phyloP scores from a whole-genome alignment of 1,139 yeast genomes.

The Scheffersomyces quercinus region DNA sequence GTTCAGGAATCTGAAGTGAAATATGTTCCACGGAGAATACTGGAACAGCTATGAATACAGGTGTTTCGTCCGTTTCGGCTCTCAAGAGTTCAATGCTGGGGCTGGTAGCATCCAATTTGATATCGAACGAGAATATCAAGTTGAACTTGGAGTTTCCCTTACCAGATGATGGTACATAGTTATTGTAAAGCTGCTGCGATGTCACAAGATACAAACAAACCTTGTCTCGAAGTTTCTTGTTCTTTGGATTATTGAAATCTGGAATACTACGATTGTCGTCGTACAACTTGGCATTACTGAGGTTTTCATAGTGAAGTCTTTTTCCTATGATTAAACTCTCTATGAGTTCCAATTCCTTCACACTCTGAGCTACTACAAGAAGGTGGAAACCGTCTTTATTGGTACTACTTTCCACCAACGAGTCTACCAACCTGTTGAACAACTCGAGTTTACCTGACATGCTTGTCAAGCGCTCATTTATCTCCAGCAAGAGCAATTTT shows the following conservation, averaged over 20 bases:
- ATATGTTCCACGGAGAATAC: constrained; percentile 41
- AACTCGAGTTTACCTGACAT: constrained; percentile 61
- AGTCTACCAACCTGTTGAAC: constrained; percentile 52
- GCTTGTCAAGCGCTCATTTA: constrained; percentile 52
- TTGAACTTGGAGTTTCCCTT: constrained; percentile 31
- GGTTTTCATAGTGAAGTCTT: constrained; percentile 53
- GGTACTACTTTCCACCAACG: constrained; percentile 16
- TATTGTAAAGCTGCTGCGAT: constrained; percentile 41
- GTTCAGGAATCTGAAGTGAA: constrained; percentile 26
- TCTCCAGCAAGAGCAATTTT: constrained; percentile 62
- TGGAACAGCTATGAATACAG: constrained; percentile 42
- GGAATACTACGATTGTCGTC: constrained; percentile 32
- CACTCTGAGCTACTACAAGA: constrained; percentile 58
- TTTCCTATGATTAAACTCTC: constrained; percentile 71
- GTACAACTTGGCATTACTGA: constrained; percentile 61
- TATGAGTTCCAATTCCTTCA: constrained; percentile 68
- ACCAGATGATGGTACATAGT: constrained; percentile 27
- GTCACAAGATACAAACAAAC: constrained; percentile 36
- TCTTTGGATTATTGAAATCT: constrained; percentile 3
- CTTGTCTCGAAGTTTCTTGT: constrained; percentile 1
- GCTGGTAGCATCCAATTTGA: constrained; percentile 43
- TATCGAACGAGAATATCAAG: constrained; percentile 61
- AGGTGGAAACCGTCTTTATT: constrained; percentile 24
- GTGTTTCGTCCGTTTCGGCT: constrained; percentile 16
- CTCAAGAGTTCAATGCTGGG: constrained; percentile 42